Evolutionary conservation across 2,329 filamentous ascomycete genomes (phyloP).

Genomic region (Emergomyces africanus): DNA sequence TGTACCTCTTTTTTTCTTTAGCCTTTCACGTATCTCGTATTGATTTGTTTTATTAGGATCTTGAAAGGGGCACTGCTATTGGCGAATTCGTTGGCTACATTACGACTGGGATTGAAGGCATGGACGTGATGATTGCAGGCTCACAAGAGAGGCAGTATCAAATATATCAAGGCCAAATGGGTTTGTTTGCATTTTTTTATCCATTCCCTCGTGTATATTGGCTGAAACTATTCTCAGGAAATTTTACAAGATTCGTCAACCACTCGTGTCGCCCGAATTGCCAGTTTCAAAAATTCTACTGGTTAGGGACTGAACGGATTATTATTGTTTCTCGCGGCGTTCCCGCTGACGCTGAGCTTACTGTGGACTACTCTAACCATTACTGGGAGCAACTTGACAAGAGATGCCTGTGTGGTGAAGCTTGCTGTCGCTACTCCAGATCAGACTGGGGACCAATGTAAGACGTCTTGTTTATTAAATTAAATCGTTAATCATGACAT

Average conservation of each 20-base stretch:
- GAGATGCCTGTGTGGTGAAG: constrained; percentile 41
- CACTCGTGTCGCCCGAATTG: constrained; percentile 46
- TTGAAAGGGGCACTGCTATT: constrained; percentile 40
- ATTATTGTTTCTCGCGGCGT: constrained; percentile 45
- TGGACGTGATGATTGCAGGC: constrained; percentile 43
- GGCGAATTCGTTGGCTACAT: constrained; percentile 45
- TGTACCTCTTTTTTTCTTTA: background rate
- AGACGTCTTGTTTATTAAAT: background rate
- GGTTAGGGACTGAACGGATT: constrained; percentile 43
- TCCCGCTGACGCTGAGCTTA: constrained; percentile 41
- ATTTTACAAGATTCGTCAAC: constrained; percentile 48
- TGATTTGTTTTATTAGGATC: constrained; percentile 20
- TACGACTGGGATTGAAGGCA: constrained; percentile 38
- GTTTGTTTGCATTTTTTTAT: background rate
- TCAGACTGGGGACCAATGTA: background rate
- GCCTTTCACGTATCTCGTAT: background rate
- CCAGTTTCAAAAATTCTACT: constrained; percentile 45
- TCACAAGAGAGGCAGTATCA: constrained; percentile 34
- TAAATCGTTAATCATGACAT: background rate
- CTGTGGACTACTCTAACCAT: constrained; percentile 45
- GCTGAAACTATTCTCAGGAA: constrained; percentile 20
- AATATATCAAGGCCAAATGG: constrained; percentile 43
- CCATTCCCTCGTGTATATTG: background rate
- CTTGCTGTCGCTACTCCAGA: constrained; percentile 29
- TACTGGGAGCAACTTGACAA: constrained; percentile 47